Evolutionary conservation across 2,329 filamentous ascomycete species (phyloP), one percentile per base, ranked within the genome.

Genomic region (Aureobasidium sp.): DNA sequence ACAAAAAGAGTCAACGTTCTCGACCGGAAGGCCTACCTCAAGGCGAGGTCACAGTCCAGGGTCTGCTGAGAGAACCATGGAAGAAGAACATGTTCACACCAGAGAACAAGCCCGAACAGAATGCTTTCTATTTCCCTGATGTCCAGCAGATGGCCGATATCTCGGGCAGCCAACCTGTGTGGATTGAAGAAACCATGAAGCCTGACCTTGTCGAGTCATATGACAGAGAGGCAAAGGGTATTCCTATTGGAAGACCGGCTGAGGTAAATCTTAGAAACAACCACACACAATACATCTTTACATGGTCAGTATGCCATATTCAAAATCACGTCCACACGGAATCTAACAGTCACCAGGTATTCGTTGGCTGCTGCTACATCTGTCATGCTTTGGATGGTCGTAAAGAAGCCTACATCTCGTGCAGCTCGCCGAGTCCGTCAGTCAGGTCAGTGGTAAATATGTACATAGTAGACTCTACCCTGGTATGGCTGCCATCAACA

Each of bases 1-100:
- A 86, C 67, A 80, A 88, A 68, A 82, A 82, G 61, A 76, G 83
- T 63, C 88, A 92, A 76, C 78, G 77, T 66, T 77, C 80, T 61
- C 78, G 90, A 41, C 73, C 81, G 0, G 82, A 85, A 29, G 85
- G 85, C 1, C 67, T 97, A 66, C 88, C 89, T 0, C 73, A 70
- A 53, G 90, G 85, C 0, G 84, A 88, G 69, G 86, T 97, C 10
- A 83, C 82, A 0, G 85, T 99, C 2, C 86, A 96, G 76, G 94
- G 94, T 0, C 70, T 99, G 72, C 73, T 99, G 72, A 78, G 94
- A 63, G 85, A 94, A 77, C 93, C 93, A 9, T 96, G 90, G 84
- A 94, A 96, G 82, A 96, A 93, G 81, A 99, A 99, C 74, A 88
- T 92, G 83, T 99, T 99, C 74, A 99, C 94, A 61, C 94, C 94